Evolutionary conservation across 2,329 filamentous ascomycete genomes (phyloP).

Genomic region (Chaetomium olivaceum): DNA sequence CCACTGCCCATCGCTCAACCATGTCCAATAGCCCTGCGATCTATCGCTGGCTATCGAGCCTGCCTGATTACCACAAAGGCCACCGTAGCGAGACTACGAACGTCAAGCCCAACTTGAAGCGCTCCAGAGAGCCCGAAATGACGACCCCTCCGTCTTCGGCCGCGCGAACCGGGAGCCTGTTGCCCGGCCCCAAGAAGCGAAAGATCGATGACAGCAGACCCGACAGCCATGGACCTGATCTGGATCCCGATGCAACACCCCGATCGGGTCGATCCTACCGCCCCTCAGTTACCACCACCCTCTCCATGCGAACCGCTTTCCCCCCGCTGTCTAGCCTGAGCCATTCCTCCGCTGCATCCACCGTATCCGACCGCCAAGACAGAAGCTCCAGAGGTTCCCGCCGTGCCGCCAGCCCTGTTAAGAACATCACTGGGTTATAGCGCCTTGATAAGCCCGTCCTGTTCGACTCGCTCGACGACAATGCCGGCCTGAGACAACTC

Average conservation of each 20-base stretch:
- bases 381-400: background rate
- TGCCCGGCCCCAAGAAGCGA: slow-evolving; percentile 6
- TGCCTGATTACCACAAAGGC: too few species aligned
- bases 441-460: slow-evolving; percentile 18
- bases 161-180: background rate
- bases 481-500: slow-evolving; percentile 12
- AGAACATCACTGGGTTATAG: slow-evolving; percentile 1
- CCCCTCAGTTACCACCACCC: background rate
- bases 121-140: too few species aligned
- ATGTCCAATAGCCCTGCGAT: too few species aligned
- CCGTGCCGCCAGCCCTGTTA: slow-evolving; percentile 14
- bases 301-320: slow-evolving; percentile 10
- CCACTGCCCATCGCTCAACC: too few species aligned
- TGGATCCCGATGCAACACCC: slow-evolving; percentile 4
- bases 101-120: too few species aligned
- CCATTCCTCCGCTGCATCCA: slow-evolving; percentile 12
- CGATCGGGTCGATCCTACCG: background rate
- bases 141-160: too few species aligned
- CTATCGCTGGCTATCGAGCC: too few species aligned
- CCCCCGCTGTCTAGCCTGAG: slow-evolving; percentile 1
- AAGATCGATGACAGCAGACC: slow-evolving; percentile 9
- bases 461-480: slow-evolving; percentile 12
- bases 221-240: background rate
- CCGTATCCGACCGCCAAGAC: slow-evolving; percentile 6
- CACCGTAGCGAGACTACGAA: too few species aligned